A percentile compares a stretch with the other conserved stretches of the same genome.
phyloP scores from a whole-genome alignment of 2,329 filamentous ascomycete species.

The Aspergillus sp. region DNA sequence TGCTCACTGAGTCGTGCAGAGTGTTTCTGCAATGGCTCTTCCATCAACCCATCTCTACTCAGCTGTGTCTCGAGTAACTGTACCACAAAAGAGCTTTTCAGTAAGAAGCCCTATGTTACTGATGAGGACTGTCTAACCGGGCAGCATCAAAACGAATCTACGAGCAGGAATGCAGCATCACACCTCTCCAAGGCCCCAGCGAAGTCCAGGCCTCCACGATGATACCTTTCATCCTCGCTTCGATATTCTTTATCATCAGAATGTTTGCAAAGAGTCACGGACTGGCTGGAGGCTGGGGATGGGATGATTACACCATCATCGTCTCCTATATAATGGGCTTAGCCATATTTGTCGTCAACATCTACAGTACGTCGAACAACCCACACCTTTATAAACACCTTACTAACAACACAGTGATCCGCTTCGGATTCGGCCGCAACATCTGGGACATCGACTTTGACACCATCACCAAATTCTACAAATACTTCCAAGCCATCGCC shows the following conservation, averaged over 20 bases:
- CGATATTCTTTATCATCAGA: constrained; percentile 11
- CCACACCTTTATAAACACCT: not conserved
- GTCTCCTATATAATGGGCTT: constrained; percentile 10
- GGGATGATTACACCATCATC: constrained; percentile 16
- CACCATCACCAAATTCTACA: constrained; percentile 11
- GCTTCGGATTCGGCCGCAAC: constrained; percentile 13
- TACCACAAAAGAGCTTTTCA: constrained; percentile 10
- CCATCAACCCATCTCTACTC: constrained; percentile 2
- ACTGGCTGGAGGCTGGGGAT: constrained; percentile 15
- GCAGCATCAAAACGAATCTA: constrained; percentile 9
- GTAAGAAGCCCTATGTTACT: constrained; percentile 3
- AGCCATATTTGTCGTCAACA: constrained; percentile 7
- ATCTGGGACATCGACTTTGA: constrained; percentile 17
- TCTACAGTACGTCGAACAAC: constrained; percentile 3
- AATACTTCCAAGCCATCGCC: constrained; percentile 13
- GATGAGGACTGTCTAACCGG: not conserved
- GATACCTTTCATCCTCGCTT: constrained; percentile 9
- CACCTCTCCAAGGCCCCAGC: constrained; percentile 2
- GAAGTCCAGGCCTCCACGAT: constrained; percentile 2
- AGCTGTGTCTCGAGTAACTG: constrained; percentile 8
- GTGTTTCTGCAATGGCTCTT: constrained; percentile 8
- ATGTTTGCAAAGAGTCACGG: constrained; percentile 9
- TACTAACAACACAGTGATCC: constrained; percentile 7
- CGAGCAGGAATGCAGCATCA: constrained; percentile 9
- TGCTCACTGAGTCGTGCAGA: constrained; percentile 8